Base-by-base conservation (phyloP, 352 stramenopile species). In the Globisporangium nodosum region DNA sequence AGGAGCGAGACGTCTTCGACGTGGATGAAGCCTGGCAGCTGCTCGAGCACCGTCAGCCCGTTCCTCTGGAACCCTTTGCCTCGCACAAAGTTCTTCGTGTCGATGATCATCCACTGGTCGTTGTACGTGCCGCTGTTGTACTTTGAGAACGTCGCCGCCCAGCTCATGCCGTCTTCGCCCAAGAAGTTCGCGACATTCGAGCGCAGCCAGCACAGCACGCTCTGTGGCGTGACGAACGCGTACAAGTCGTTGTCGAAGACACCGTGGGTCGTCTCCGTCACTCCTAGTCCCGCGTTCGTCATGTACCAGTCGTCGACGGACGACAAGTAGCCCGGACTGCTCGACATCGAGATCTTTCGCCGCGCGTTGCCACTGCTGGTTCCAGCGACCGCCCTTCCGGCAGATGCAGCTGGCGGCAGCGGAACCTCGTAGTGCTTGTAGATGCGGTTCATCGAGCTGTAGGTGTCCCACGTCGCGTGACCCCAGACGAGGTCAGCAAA, bases 231-330 rank as follows among this genome's bases (percentile, higher is more conserved):
- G 18, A 92, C 63, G 3, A 70, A 43, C 1, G 75, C 63, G 64
- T 90, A 90, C 3, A 91, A 54, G 1, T 69, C 55, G 15, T 62
- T 47, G 58, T 93, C 64, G 50, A 81, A 86, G 3, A 90, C 73
- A 21, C 70, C 70, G 60, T 94, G 78, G 11, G 83, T 90, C 2
- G 81, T 94, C 65, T 94, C 79, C 58, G 88, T 71, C n/a, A 85
- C 52, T 5, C 65, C 66, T 8, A 87, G 52, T 0, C 76, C 76
- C n/a, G 63, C 64, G 47, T 66, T 66, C 4, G 77, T 74, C 65
- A 91, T 74, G 67, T 93, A 94, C 68, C 80, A 94, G 61, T 93
- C 85, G 57, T 94, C 85, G 5, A 90, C 68, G 0, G 81, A 92
- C 42, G 79, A 83, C 6, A 94, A 50, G 51, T 87, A 88, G 9